Percentiles rank a stretch among this genome's conserved stretches.
phyloP scores from a whole-genome alignment of 2,329 filamentous ascomycete species.

The Diplocarpon mali region DNA sequence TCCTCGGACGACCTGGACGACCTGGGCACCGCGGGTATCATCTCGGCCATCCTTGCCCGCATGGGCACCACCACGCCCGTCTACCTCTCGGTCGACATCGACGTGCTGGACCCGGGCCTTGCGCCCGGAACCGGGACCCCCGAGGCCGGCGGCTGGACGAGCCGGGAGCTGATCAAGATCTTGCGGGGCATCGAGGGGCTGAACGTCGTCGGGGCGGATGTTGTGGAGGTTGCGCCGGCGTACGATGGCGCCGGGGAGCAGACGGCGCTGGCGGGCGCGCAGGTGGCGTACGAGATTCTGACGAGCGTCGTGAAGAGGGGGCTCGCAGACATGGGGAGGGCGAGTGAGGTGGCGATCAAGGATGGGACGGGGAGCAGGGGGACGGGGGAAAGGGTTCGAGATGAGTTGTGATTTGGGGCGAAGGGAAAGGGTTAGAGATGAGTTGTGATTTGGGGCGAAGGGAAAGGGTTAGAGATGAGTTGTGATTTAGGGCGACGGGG shows the following conservation, averaged over 20 bases:
- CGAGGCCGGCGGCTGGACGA: slow-evolving; percentile 86
- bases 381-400: neutral
- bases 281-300: slow-evolving; percentile 78
- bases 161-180: slow-evolving; percentile 74
- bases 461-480: slow-evolving; percentile 2
- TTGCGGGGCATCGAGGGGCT: slow-evolving; percentile 69
- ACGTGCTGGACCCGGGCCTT: slow-evolving; percentile 61
- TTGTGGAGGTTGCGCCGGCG: slow-evolving; percentile 79
- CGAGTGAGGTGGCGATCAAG: slow-evolving; percentile 16
- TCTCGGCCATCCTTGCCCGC: slow-evolving; percentile 56
- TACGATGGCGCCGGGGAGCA: slow-evolving; percentile 74
- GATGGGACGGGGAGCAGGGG: slow-evolving; percentile 11
- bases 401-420: slow-evolving; percentile 2
- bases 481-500: neutral
- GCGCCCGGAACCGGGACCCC: slow-evolving; percentile 78
- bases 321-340: slow-evolving; percentile 29
- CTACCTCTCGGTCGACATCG: slow-evolving; percentile 72
- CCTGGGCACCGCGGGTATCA: slow-evolving; percentile 59
- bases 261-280: slow-evolving; percentile 72
- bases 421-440: slow-evolving; percentile 2
- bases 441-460: neutral
- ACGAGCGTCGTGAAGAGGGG: slow-evolving; percentile 60
- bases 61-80: slow-evolving; percentile 69
- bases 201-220: slow-evolving; percentile 80
- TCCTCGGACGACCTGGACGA: slow-evolving; percentile 83